These are phyloP conservation scores for Cyberlindnera mycetangii DNA, from an alignment of 805 yeast genomes.

Conservation along the genomic window DNA sequence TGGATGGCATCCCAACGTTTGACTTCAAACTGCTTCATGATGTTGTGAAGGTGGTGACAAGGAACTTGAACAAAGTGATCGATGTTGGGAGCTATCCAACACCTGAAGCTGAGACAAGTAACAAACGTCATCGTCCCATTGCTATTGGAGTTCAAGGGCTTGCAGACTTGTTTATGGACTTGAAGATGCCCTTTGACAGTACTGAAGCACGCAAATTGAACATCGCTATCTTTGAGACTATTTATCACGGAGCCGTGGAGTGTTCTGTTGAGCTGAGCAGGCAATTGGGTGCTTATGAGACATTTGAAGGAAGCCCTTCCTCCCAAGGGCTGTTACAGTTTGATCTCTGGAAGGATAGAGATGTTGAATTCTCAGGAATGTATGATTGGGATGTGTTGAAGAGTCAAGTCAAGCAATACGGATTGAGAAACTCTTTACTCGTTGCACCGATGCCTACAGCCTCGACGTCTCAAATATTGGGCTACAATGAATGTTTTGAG, in stretches of 20 bases:
- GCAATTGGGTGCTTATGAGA: slow-evolving; percentile 63
- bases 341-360: slow-evolving; percentile 81
- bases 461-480: slow-evolving; percentile 93
- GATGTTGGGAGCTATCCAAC: slow-evolving; percentile 87
- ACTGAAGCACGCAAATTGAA: slow-evolving; percentile 72
- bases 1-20: slow-evolving; percentile 49
- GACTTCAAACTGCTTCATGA: slow-evolving; percentile 74
- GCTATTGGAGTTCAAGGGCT: slow-evolving; percentile 96
- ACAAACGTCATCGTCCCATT: slow-evolving; percentile 83
- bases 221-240: slow-evolving; percentile 87
- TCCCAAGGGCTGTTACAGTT: slow-evolving; percentile 82
- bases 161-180: slow-evolving; percentile 80
- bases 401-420: slow-evolving; percentile 53
- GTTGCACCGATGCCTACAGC: slow-evolving; percentile 99
- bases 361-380: slow-evolving; percentile 46
- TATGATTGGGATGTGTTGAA: slow-evolving; percentile 86
- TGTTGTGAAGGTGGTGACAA: slow-evolving; percentile 71
- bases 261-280: slow-evolving; percentile 79
- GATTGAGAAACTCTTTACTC: slow-evolving; percentile 82
- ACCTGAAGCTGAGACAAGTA: slow-evolving; percentile 68
- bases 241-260: slow-evolving; percentile 91
- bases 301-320: slow-evolving; percentile 85
- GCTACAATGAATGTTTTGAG: slow-evolving; percentile 94
- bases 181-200: slow-evolving; percentile 85
- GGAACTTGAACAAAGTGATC: slow-evolving; percentile 77